Conservation (phyloP, 2,329 filamentous ascomycete genomes). For the Diaporthe vexans region DNA sequence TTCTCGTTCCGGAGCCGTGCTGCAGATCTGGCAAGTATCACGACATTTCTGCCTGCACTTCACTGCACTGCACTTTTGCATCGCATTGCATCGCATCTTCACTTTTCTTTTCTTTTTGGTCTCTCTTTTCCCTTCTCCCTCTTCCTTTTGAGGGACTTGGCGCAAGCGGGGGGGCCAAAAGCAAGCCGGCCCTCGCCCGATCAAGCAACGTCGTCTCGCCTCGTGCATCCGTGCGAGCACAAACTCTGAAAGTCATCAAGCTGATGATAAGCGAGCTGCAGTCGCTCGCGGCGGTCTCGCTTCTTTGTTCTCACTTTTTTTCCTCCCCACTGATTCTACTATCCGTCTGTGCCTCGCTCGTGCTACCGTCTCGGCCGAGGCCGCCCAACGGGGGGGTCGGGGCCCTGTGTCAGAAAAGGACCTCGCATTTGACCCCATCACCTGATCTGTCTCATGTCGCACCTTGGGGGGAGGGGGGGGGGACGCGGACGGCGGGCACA, state of each 20-base stretch:
- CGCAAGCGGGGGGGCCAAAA: not conserved
- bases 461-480: not conserved
- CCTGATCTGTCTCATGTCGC: slow-evolving; percentile 27
- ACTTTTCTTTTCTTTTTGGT: not conserved
- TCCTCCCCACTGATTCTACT: not conserved
- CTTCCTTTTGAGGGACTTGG: not conserved
- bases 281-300: not conserved
- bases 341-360: not conserved
- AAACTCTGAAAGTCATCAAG: not conserved
- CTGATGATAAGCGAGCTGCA: slow-evolving; percentile 29
- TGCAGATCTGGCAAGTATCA: slow-evolving; percentile 31
- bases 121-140: not conserved
- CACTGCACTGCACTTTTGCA: not conserved
- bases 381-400: not conserved
- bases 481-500: not conserved
- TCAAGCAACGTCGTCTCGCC: slow-evolving; percentile 3
- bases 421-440: slow-evolving; percentile 26
- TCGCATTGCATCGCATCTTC: not conserved
- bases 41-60: not conserved
- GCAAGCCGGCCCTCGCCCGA: not conserved
- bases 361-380: slow-evolving; percentile 8
- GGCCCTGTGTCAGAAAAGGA: slow-evolving; percentile 23
- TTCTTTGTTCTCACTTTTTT: slow-evolving; percentile 18
- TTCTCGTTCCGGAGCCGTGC: not conserved
- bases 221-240: not conserved